phyloP scores from a whole-genome alignment of 331 rosid genomes.

The Spiraea crenata region DNA sequence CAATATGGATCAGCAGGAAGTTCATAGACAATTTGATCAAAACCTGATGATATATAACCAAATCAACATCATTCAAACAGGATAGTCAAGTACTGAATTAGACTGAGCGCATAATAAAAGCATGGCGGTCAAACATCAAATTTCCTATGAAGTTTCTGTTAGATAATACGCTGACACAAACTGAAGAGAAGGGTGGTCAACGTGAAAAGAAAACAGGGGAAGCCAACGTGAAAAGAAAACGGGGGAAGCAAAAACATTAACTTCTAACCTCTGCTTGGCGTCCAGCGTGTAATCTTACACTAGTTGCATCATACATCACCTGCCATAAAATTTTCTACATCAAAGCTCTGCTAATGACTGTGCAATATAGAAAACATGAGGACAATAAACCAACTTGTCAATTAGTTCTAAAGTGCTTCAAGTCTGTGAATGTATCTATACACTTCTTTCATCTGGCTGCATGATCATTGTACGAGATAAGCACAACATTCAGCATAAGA shows the following conservation, averaged over 20 bases:
- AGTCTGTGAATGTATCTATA: not conserved
- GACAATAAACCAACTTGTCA: too few species aligned
- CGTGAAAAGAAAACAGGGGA: not conserved
- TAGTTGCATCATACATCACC: slow-evolving; percentile 99
- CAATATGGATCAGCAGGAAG: slow-evolving; percentile 99
- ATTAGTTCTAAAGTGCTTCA: too few species aligned
- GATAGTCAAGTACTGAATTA: slow-evolving; percentile 9
- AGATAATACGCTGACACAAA: slow-evolving; percentile 3
- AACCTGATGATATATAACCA: slow-evolving; percentile 41
- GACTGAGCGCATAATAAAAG: not conserved
- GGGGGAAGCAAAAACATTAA: slow-evolving; percentile 14
- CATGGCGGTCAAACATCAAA: slow-evolving; percentile 16
- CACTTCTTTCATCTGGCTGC: not conserved
- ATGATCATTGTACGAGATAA: slow-evolving; percentile 10
- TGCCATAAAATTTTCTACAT: slow-evolving; percentile 48
- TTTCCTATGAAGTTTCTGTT: slow-evolving; percentile 15
- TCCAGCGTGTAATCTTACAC: slow-evolving; percentile 97
- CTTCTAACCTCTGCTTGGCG: slow-evolving; percentile 97
- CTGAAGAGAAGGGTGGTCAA: not conserved
- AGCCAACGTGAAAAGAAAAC: too few species aligned
- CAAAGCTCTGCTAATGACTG: slow-evolving; percentile 29
- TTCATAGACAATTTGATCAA: slow-evolving; percentile 89
- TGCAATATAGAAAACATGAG: not conserved
- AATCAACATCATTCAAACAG: not conserved
- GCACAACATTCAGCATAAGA: not conserved